Base-by-base conservation (phyloP, 2,329 filamentous ascomycete genomes). In the Acrocalymma vagum region DNA sequence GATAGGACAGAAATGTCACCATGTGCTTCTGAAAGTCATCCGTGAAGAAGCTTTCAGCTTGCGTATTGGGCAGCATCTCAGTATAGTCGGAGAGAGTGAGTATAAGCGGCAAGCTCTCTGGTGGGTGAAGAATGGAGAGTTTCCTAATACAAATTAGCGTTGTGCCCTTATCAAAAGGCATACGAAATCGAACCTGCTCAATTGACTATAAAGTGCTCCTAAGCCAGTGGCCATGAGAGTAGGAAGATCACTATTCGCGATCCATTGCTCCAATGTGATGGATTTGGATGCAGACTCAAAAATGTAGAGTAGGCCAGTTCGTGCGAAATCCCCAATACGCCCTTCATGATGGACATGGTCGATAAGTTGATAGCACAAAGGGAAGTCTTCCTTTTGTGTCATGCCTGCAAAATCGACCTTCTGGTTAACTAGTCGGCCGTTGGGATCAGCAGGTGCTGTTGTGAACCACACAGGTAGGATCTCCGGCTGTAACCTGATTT, bases 311-410 rank as follows among this genome's bases (percentile, higher is more conserved):
- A 99, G 70, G 0, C 94, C 94, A 0, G 94, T 99, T 42, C 94
- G 81, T 3, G 94, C 93, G 76, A 99, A 99, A 70, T 99, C 94
- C 9, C 94, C 94, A 13, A 95, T 88, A 40, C 93, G 86, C 27
- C 94, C 94, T 65, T 96, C 93, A 54, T 95, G 88, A 63, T 99
- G 93, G 37, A 99, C 95, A 65, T 96, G 95, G 66, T 99, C 92
- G 65, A 99, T 89, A 53, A 99, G 77, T 26, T 97, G 82, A 66
- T 97, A 97, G 72, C 96, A 97, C 2, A 99, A 74, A 1, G 94
- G 94, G 54, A 99, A 99, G 62, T 97, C 93, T 53, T 91, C 88
- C 67, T 91, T 79, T 63, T 95, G 88, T 5, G 89, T 94, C 33
- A 87, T 83, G 3, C 91, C 92, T 1, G 88, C 88, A 66, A 96